Conservation (phyloP, 2,329 filamentous ascomycete species). For the Sporothrix dimorphospora region DNA sequence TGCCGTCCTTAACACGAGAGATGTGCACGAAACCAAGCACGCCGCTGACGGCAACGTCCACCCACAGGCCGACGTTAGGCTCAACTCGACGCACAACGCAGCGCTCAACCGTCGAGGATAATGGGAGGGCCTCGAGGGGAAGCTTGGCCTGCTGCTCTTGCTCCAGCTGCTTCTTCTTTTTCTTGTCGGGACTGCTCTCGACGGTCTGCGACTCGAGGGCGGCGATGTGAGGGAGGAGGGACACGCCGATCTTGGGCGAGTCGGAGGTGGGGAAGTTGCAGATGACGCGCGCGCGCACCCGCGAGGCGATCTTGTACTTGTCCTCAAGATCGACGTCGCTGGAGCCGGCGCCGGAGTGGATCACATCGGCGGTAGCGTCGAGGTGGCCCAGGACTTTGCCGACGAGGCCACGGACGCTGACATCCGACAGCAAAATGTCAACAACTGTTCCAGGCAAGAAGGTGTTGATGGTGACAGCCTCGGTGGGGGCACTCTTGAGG, state of each 20-base stretch:
- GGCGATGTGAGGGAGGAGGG: constrained; percentile 81
- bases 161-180: constrained; percentile 32
- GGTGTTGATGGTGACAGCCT: constrained; percentile 83
- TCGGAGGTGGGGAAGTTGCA: constrained; percentile 83
- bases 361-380: constrained; percentile 85
- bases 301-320: constrained; percentile 81
- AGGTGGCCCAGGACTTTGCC: constrained; percentile 93
- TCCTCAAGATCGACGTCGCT: constrained; percentile 71
- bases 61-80: constrained; percentile 77
- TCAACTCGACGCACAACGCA: constrained; percentile 82
- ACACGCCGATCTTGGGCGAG: constrained; percentile 82
- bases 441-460: constrained; percentile 92
- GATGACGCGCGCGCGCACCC: constrained; percentile 82
- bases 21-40: constrained; percentile 92
- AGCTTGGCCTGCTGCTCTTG: constrained; percentile 31
- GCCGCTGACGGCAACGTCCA: constrained; percentile 68
- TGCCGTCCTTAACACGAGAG: constrained; percentile 86
- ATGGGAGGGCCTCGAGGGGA: constrained; percentile 64
- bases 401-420: constrained; percentile 71
- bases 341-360: constrained; percentile 81
- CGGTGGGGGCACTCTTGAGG: constrained; percentile 65
- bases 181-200: neutral
- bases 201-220: constrained; percentile 50
- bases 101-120: constrained; percentile 76
- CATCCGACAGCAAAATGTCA: constrained; percentile 79